Evolutionary conservation across 2,329 filamentous ascomycete genomes (phyloP).

Genomic region (Pyricularia pennisetigena): DNA sequence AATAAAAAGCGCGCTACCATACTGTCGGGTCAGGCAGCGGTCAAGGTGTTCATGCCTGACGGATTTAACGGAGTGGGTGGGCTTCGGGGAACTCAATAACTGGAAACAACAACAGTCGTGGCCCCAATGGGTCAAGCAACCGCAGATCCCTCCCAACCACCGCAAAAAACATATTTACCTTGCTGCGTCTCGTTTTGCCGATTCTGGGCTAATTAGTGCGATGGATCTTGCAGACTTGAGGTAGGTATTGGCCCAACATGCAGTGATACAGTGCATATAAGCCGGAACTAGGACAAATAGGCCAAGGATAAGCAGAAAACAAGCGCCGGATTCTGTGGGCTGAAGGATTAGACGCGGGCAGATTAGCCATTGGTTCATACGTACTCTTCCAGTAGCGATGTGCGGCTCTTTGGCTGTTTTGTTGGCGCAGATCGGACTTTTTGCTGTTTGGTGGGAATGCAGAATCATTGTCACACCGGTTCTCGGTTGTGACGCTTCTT

Average conservation of each 20-base stretch:
- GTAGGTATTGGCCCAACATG: not conserved
- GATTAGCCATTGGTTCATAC: not conserved
- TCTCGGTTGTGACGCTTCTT: not conserved
- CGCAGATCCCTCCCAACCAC: not conserved
- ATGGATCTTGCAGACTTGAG: not conserved
- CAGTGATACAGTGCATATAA: not conserved
- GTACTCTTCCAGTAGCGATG: not conserved
- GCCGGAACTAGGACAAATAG: not conserved
- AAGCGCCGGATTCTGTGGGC: not conserved
- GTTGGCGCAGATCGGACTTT: not conserved
- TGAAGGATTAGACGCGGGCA: constrained; percentile 1
- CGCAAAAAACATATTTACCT: not conserved
- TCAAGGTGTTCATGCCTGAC: not conserved
- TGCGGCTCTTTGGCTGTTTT: constrained; percentile 1
- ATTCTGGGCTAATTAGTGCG: not conserved
- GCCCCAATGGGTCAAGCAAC: not conserved
- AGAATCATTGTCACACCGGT: not conserved
- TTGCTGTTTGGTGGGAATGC: not conserved
- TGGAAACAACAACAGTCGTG: not conserved
- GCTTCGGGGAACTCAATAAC: not conserved
- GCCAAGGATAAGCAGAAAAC: not conserved
- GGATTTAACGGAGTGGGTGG: not conserved
- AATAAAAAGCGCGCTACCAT: not conserved
- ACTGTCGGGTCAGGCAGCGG: not conserved
- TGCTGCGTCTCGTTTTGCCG: not conserved